phyloP scores from a whole-genome alignment of 371 early-diverging fungal species.

The Funneliformis caledonium region DNA sequence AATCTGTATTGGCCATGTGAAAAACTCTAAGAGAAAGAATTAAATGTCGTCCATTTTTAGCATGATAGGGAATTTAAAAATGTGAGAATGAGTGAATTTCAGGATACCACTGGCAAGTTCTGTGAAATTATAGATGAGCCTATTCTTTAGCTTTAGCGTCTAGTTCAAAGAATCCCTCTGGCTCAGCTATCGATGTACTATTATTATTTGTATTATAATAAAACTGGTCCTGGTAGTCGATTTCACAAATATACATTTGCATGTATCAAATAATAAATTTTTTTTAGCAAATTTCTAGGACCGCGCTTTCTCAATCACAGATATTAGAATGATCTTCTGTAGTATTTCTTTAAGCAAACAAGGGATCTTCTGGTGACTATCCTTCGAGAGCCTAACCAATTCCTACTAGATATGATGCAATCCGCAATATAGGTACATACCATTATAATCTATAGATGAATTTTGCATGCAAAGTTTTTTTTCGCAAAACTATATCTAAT shows the following conservation, averaged over 20 bases:
- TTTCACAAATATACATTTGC: not conserved
- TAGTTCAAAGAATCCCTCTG: too few species aligned
- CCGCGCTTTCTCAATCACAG: too few species aligned
- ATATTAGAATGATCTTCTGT: too few species aligned
- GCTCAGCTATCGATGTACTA: too few species aligned
- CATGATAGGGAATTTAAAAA: conserved; percentile 17
- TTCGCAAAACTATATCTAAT: too few species aligned
- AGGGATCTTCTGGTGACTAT: too few species aligned
- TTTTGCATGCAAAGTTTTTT: too few species aligned
- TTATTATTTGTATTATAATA: conserved; percentile 4
- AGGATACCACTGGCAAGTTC: not conserved
- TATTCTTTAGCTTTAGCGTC: conserved; percentile 10
- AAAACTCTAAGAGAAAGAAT: not conserved
- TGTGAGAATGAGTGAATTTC: conserved; percentile 23
- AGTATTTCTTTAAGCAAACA: too few species aligned
- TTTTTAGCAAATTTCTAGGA: not conserved
- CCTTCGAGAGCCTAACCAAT: too few species aligned
- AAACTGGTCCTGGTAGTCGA: not conserved
- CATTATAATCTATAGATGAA: too few species aligned
- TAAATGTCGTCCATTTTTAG: conserved; percentile 32
- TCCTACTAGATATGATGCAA: too few species aligned
- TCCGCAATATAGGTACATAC: too few species aligned
- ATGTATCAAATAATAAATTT: not conserved
- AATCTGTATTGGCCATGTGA: conserved; percentile 25
- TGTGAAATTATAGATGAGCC: conserved; percentile 3